These are phyloP conservation scores for Maudiozyma turicensis DNA, from an alignment of 805 yeast species.

Conservation along the genomic window DNA sequence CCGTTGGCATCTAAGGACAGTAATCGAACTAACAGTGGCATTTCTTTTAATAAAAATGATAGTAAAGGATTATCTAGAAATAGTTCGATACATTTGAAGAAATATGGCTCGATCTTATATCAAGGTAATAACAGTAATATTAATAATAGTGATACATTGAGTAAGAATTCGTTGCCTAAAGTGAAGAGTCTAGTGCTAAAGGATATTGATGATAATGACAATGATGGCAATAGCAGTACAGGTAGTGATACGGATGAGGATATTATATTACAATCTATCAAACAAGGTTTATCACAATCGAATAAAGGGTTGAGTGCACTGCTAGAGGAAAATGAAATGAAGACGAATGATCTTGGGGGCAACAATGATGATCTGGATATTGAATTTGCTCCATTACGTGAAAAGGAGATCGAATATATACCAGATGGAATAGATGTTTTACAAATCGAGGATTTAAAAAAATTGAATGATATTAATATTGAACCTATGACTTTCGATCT, in stretches of 20 bases:
- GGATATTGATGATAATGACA: conserved; percentile 16
- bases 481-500: not conserved
- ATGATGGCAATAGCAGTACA: conserved; percentile 13
- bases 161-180: conserved; percentile 6
- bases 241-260: conserved; percentile 4
- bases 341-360: not conserved
- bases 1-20: conserved; percentile 28
- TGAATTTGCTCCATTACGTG: conserved; percentile 35
- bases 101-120: conserved; percentile 20
- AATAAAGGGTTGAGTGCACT: not conserved
- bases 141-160: not conserved
- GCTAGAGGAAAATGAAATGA: not conserved
- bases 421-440: conserved; percentile 40
- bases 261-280: conserved; percentile 4
- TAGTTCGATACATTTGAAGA: conserved; percentile 14
- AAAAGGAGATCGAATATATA: conserved; percentile 32
- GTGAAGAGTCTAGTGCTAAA: conserved; percentile 23
- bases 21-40: conserved; percentile 12
- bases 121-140: not conserved
- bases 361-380: conserved; percentile 12
- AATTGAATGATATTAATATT: conserved; percentile 11
- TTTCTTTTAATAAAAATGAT: not conserved
- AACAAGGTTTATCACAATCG: not conserved
- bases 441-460: conserved; percentile 23
- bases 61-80: not conserved